A percentile compares a stretch with the other conserved stretches of the same genome.
phyloP scores from a whole-genome alignment of 108 stramenopile genomes.

The Pseudonitzschia multistriata region DNA sequence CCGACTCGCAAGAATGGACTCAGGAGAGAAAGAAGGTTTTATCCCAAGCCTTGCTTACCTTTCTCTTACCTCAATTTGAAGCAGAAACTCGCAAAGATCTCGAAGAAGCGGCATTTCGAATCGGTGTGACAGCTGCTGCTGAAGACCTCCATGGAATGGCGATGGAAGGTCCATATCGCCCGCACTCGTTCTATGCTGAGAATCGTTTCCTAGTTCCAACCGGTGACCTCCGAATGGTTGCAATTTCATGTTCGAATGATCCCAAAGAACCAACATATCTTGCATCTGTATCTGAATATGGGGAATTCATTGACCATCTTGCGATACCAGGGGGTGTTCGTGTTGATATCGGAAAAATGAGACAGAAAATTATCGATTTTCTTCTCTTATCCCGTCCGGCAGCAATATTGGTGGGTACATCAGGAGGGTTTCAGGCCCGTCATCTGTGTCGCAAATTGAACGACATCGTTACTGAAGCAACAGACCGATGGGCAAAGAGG shows the following conservation, averaged over 20 bases:
- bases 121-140: constrained; percentile 69
- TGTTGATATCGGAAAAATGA: constrained; percentile 67
- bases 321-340: constrained; percentile 79
- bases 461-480: constrained; percentile 69
- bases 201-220: constrained; percentile 80
- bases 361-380: constrained; percentile 79
- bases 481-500: constrained; percentile 74
- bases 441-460: constrained; percentile 55
- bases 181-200: constrained; percentile 58
- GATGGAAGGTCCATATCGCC: constrained; percentile 88
- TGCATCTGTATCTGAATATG: constrained; percentile 72
- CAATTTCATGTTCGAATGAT: constrained; percentile 67
- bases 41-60: constrained; percentile 58
- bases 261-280: constrained; percentile 78
- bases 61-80: constrained; percentile 87
- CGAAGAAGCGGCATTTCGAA: constrained; percentile 57
- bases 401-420: constrained; percentile 77
- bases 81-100: constrained; percentile 74
- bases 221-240: constrained; percentile 82
- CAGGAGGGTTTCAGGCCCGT: constrained; percentile 73
- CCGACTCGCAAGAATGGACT: constrained; percentile 78
- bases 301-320: constrained; percentile 75
- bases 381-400: constrained; percentile 74
- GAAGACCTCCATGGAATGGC: constrained; percentile 74
- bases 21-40: constrained; percentile 77